Base-by-base conservation (phyloP, 1,284 basidiomycete species). In the Termitomyces sp. region DNA sequence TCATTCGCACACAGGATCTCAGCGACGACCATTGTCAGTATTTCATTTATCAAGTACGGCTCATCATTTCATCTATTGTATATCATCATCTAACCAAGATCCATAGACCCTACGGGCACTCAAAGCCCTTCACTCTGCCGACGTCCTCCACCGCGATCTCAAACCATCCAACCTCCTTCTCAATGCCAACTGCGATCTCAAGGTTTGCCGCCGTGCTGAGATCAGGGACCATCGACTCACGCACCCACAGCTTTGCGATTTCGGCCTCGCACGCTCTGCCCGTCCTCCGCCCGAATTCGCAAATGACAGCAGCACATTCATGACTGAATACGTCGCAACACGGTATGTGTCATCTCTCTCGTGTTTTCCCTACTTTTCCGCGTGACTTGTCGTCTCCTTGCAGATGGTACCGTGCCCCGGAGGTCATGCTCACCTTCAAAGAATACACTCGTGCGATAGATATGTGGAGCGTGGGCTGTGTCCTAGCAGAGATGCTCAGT, bases 371-470 rank as follows among this genome's bases (percentile, higher is more conserved):
- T 37, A 16, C 30, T 19, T 16, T 8, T 0, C 24, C 19, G n/a
- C 14, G 14, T 11, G 21, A n/a, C 35, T 6, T 35, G 14, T 13
- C 7, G 16, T 19, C 14, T 45, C 26, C 21, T 35, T 50, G 16
- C 57, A 86, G 93, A 66, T 96, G 93, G 93, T 96, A 96, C 66
- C 84, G 93, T 26, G 93, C 93, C 0, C 93, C 93, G 0, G 93
- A 96, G 69, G 91, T 96, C 57, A 96, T 96, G 93, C 78, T 96
- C 38, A 94, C 93, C 0, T 95, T 94, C 75, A 93, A 94, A 66
- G 87, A 94, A 71, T 95, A 96, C 66, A 93, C 91, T 1, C 86
- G 88, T 46, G 91, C 93, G 0, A 95, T 96, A 66, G 92, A 96
- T 64, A 84, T 95, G 61, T 97, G 93, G 93, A 88, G 85, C 56